These are phyloP conservation scores for Chamaecyparis obtusa DNA, from an alignment of 75 land plant species.

Conservation along the genomic window DNA sequence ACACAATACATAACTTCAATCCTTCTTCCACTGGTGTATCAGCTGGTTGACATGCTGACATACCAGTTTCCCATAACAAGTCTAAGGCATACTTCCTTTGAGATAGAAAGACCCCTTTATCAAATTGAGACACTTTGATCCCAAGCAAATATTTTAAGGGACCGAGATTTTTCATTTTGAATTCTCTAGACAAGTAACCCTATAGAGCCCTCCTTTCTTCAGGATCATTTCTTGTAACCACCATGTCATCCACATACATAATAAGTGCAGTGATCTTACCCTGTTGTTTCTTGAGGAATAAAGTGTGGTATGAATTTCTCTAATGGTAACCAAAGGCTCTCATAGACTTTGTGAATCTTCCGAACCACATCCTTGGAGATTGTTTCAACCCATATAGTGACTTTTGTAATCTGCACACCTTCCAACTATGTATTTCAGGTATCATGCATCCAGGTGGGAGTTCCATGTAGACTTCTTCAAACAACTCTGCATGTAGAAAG, in stretches of 20 bases:
- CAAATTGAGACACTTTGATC: conserved; percentile 17
- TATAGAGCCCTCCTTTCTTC: conserved; percentile 8
- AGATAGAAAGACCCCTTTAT: conserved; percentile 19
- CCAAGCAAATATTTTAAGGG: conserved; percentile 6
- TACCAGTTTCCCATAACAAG: conserved; percentile 7
- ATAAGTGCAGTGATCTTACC: conserved; percentile 2
- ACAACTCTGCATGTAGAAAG: conserved; percentile 10
- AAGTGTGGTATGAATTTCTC: conserved; percentile 7
- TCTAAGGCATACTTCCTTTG: conserved; percentile 24
- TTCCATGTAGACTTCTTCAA: conserved; percentile 16
- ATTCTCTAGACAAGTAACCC: background rate
- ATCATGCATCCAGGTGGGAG: background rate
- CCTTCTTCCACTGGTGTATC: too few relatives aligned
- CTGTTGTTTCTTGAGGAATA: conserved; percentile 12
- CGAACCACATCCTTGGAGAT: conserved; percentile 17
- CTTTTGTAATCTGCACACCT: conserved; percentile 19
- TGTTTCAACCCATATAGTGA: conserved; percentile 29
- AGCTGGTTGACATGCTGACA: too few relatives aligned
- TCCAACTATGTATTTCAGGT: background rate
- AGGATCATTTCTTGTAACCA: conserved; percentile 20
- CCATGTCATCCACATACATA: conserved; percentile 31
- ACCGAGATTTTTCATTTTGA: conserved; percentile 8
- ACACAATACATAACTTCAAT: too few relatives aligned
- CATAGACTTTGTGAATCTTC: background rate
- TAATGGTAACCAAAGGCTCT: background rate